Percentiles rank a stretch among this genome's conserved stretches.
Conservation (phyloP, 106 monocot genomes). For the Iris macrosiphon region DNA sequence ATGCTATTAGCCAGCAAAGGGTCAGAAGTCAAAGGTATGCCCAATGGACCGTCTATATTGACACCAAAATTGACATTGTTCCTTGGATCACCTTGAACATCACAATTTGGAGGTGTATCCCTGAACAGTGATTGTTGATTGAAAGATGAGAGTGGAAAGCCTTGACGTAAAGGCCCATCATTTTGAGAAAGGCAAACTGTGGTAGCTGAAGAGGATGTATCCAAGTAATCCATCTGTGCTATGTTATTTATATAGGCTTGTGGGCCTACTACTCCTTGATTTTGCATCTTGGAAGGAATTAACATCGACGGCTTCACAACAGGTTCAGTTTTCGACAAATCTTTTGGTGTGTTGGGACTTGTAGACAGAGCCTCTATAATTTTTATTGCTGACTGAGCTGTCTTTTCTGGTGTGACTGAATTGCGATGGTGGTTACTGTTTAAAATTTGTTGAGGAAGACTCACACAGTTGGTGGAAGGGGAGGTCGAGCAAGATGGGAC, state of each 20-base stretch:
- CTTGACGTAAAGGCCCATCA: slow-evolving; percentile 53
- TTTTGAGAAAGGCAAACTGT: slow-evolving; percentile 61
- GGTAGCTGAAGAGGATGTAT: slow-evolving; percentile 79
- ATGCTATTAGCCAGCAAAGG: slow-evolving; percentile 40
- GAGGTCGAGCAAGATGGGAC: slow-evolving; percentile 71
- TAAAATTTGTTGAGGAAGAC: slow-evolving; percentile 34
- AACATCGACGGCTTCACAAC: slow-evolving; percentile 31
- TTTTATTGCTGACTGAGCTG: slow-evolving; percentile 23
- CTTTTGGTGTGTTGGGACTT: slow-evolving; percentile 19
- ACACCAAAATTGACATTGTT: slow-evolving; percentile 70
- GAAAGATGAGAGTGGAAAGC: slow-evolving; percentile 47
- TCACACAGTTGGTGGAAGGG: slow-evolving; percentile 45
- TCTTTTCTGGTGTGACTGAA: slow-evolving; percentile 24
- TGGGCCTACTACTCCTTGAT: slow-evolving; percentile 18
- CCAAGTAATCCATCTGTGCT: slow-evolving; percentile 69
- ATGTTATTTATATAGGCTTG: slow-evolving; percentile 35
- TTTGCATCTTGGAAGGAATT: slow-evolving; percentile 31
- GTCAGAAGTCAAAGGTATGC: slow-evolving; percentile 45
- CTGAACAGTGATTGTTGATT: slow-evolving; percentile 48
- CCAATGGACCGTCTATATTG: slow-evolving; percentile 52
- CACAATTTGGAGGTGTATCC: slow-evolving; percentile 34
- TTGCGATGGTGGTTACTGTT: slow-evolving; percentile 24
- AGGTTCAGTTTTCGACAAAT: slow-evolving; percentile 37
- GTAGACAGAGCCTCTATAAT: slow-evolving; percentile 34
- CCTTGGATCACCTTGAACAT: slow-evolving; percentile 37